These are phyloP conservation scores for Parsonsia alboflavescens DNA, from an alignment of 257 asterid genomes.

Conservation along the genomic window DNA sequence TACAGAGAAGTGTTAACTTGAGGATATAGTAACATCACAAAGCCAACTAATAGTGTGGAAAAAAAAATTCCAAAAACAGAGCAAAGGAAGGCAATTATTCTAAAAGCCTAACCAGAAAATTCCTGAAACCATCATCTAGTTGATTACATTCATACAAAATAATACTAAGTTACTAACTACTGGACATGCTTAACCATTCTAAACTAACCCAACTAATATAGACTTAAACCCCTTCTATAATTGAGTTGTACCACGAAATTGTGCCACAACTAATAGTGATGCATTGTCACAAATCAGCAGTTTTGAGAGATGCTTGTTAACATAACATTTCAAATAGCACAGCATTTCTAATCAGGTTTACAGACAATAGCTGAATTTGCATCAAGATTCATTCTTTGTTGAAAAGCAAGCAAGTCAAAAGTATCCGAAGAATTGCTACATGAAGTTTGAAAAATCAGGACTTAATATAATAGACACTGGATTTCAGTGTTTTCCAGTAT, in stretches of 20 bases:
- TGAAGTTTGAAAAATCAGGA: not conserved
- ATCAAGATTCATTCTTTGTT: not conserved
- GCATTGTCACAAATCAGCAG: not conserved
- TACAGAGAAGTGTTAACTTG: no score
- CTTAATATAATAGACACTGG: not conserved
- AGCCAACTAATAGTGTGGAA: not conserved
- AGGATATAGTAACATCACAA: not conserved
- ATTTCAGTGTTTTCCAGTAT: not conserved
- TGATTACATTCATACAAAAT: not conserved
- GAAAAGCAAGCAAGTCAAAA: not conserved
- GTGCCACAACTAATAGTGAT: not conserved
- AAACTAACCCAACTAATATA: not conserved
- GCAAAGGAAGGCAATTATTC: not conserved
- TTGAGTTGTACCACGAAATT: not conserved
- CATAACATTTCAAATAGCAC: not conserved
- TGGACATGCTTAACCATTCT: not conserved
- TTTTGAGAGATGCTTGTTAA: not conserved
- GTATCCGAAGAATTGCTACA: not conserved
- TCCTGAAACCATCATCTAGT: not conserved
- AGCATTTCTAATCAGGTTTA: not conserved
- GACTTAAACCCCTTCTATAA: not conserved
- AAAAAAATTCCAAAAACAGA: no score
- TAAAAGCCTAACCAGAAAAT: not conserved
- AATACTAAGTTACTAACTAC: not conserved
- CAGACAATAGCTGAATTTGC: not conserved